phyloP scores from a whole-genome alignment of 2,329 filamentous ascomycete species.

The Lachnellula cervina region DNA sequence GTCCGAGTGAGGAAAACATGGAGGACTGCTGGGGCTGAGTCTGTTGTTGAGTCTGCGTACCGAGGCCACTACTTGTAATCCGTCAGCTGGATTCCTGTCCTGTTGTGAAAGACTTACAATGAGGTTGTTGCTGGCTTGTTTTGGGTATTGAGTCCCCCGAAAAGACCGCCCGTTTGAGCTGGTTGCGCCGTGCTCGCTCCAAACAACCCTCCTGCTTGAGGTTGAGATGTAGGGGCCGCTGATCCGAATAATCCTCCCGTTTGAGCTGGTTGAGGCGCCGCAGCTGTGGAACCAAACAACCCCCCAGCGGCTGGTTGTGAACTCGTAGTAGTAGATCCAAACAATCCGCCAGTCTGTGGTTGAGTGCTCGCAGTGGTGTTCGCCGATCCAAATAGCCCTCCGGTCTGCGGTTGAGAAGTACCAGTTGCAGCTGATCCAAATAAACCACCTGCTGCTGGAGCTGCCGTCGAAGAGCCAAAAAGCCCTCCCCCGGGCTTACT shows the following conservation, averaged over 20 bases:
- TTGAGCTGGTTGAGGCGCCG: constrained; percentile 15
- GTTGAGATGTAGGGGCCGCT: constrained; percentile 11
- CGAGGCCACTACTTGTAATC: constrained; percentile 22
- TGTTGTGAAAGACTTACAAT: constrained; percentile 26
- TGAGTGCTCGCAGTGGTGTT: constrained; percentile 6
- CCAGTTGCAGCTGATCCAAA: constrained; percentile 20
- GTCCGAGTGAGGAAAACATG: constrained; percentile 16
- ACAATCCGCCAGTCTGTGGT: constrained; percentile 23
- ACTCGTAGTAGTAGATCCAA: constrained; percentile 23
- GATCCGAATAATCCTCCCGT: constrained; percentile 31
- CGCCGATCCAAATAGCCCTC: constrained; percentile 27
- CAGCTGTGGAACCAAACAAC: constrained; percentile 31
- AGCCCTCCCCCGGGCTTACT: constrained; percentile 27
- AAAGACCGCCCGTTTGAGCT: constrained; percentile 25
- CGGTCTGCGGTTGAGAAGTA: constrained; percentile 10
- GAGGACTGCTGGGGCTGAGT: constrained; percentile 22
- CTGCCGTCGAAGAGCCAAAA: constrained; percentile 29
- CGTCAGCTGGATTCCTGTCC: background rate
- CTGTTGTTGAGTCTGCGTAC: constrained; percentile 26
- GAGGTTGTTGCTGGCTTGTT: constrained; percentile 27
- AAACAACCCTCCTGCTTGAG: constrained; percentile 26
- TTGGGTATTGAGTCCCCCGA: constrained; percentile 23
- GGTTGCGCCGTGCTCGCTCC: constrained; percentile 27
- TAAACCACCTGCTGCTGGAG: constrained; percentile 20
- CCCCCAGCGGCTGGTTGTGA: constrained; percentile 21